phyloP scores from a whole-genome alignment of 495 filamentous ascomycete species.

The Podospora didyma region DNA sequence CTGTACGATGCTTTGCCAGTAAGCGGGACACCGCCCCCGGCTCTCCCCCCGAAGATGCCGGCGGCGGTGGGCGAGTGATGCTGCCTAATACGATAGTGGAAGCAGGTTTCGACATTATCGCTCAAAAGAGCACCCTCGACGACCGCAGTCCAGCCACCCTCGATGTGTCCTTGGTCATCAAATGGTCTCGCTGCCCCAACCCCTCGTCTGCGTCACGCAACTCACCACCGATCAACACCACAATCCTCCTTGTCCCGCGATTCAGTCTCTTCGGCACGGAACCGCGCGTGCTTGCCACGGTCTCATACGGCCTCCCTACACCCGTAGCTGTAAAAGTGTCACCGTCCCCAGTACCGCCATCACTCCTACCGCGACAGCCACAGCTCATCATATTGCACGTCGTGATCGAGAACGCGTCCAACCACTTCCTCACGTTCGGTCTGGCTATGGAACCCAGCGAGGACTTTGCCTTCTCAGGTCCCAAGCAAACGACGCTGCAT shows the following conservation, averaged over 20 bases:
- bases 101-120: constrained; percentile 64
- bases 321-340: neutral
- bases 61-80: constrained; percentile 25
- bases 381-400: constrained; percentile 48
- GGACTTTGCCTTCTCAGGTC: constrained; percentile 87
- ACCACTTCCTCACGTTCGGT: constrained; percentile 88
- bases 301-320: constrained; percentile 36
- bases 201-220: neutral
- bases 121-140: constrained; percentile 71
- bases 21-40: constrained; percentile 27
- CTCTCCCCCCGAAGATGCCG: constrained; percentile 20
- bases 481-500: constrained; percentile 72
- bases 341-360: neutral
- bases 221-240: constrained; percentile 40
- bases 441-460: constrained; percentile 88
- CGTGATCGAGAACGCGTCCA: constrained; percentile 88
- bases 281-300: constrained; percentile 76
- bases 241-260: constrained; percentile 66
- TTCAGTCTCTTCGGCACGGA: constrained; percentile 76
- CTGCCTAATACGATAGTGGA: constrained; percentile 62
- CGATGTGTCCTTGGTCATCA: constrained; percentile 70
- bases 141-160: constrained; percentile 69
- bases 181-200: constrained; percentile 58
- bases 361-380: neutral
- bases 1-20: constrained; percentile 32